These are phyloP conservation scores for Lodderomyces oxycetoniae DNA, from an alignment of 1,139 yeast species.

Conservation along the genomic window DNA sequence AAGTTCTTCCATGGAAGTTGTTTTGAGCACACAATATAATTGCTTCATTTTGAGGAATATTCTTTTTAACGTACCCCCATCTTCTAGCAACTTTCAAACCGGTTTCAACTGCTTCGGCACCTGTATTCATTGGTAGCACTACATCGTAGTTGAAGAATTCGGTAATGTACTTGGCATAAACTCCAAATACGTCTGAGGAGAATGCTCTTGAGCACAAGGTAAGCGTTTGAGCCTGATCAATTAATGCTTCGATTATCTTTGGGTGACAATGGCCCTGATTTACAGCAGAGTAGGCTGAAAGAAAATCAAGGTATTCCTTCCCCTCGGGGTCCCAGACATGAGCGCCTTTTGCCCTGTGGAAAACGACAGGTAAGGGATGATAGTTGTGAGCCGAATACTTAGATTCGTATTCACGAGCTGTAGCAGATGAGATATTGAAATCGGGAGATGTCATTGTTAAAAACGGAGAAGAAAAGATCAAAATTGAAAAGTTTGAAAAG, in stretches of 20 bases:
- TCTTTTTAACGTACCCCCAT: slow-evolving; percentile 93
- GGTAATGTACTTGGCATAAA: slow-evolving; percentile 81
- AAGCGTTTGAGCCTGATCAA: slow-evolving; percentile 79
- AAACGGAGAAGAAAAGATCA: background rate
- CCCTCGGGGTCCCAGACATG: slow-evolving; percentile 99
- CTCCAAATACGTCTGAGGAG: slow-evolving; percentile 83
- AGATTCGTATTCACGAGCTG: slow-evolving; percentile 66
- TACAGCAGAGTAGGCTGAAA: slow-evolving; percentile 94
- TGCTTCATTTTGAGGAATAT: slow-evolving; percentile 78
- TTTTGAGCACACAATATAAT: slow-evolving; percentile 80
- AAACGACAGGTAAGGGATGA: slow-evolving; percentile 94
- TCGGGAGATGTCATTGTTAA: slow-evolving; percentile 13
- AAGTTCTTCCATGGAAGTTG: slow-evolving; percentile 95
- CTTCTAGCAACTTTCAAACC: slow-evolving; percentile 91
- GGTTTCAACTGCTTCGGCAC: slow-evolving; percentile 98
- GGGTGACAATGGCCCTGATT: slow-evolving; percentile 99
- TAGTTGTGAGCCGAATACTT: slow-evolving; percentile 93
- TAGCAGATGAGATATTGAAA: slow-evolving; percentile 53
- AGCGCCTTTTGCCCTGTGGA: slow-evolving; percentile 82
- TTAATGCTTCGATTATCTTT: slow-evolving; percentile 75
- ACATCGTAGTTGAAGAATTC: slow-evolving; percentile 87
- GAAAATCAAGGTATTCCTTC: slow-evolving; percentile 76
- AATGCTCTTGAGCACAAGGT: slow-evolving; percentile 92
- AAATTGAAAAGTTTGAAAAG: background rate
- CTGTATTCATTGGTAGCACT: slow-evolving; percentile 97